Conservation (phyloP, 164 flowering plant species). For the Brasenia schreberi region DNA sequence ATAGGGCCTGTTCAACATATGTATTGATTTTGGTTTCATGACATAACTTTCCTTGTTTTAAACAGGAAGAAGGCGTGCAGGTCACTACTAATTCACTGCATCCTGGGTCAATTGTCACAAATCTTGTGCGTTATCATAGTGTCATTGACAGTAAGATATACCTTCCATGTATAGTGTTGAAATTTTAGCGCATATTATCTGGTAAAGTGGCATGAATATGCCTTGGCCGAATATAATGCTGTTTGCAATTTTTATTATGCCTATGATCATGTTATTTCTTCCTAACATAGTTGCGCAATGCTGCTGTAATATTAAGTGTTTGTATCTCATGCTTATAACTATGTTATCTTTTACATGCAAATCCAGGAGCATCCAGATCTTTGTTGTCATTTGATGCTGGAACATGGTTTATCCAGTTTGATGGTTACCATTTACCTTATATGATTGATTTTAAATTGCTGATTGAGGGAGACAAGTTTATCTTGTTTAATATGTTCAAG, state of each 20-base stretch:
- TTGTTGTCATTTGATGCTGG: neutral
- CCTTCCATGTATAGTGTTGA: neutral
- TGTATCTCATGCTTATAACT: too few relatives aligned
- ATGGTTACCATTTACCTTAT: neutral
- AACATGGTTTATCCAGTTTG: neutral
- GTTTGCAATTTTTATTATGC: too few relatives aligned
- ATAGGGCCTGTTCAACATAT: too few relatives aligned
- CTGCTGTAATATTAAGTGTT: too few relatives aligned
- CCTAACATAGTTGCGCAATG: too few relatives aligned
- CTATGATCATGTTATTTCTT: too few relatives aligned
- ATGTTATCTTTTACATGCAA: too few relatives aligned
- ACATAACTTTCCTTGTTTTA: neutral
- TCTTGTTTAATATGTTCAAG: neutral
- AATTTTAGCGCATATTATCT: neutral
- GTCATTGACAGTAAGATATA: slow-evolving; percentile 22
- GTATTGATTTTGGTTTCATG: neutral
- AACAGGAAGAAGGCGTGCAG: slow-evolving; percentile 49
- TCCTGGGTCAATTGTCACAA: slow-evolving; percentile 39
- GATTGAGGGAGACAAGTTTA: neutral
- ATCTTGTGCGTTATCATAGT: slow-evolving; percentile 26
- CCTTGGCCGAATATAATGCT: too few relatives aligned
- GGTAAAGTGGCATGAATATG: neutral
- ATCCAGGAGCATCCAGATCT: neutral
- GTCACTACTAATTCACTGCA: slow-evolving; percentile 43
- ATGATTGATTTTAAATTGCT: neutral